phyloP scores from a whole-genome alignment of 2,329 filamentous ascomycete species.

The Raffaelea deltoideospora region DNA sequence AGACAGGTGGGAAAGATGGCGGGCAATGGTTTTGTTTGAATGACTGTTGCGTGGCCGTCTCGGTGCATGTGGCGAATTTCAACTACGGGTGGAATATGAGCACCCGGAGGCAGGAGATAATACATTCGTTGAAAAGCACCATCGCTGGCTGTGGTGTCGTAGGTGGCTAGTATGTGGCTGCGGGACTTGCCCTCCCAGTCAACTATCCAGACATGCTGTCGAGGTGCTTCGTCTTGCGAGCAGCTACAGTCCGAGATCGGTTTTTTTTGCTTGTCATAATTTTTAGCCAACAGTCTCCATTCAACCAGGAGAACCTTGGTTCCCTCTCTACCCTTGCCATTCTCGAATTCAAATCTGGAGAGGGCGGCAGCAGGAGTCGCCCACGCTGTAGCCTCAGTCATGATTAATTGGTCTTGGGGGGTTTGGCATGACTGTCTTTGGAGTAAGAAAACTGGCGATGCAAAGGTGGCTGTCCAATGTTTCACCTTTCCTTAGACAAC shows the following conservation, averaged over 20 bases:
- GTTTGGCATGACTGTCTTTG: too few species aligned
- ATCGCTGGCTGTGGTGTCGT: conserved; percentile 28
- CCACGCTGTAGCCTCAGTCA: too few species aligned
- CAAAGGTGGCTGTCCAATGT: too few species aligned
- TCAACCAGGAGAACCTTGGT: conserved; percentile 91
- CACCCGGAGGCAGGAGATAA: conserved; percentile 63
- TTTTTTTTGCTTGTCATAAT: conserved; percentile 11
- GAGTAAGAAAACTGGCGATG: too few species aligned
- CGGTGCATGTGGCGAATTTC: conserved; percentile 36
- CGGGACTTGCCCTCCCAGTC: conserved; percentile 77
- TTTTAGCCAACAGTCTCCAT: conserved; percentile 33
- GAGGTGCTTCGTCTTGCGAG: background rate
- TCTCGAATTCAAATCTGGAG: conserved; percentile 77
- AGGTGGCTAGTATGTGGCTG: conserved; percentile 50
- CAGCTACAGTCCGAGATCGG: background rate
- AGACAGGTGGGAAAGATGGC: conserved; percentile 74
- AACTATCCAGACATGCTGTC: conserved; percentile 50
- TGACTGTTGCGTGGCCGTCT: conserved; percentile 24
- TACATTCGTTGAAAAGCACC: conserved; percentile 49
- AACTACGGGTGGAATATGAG: conserved; percentile 56
- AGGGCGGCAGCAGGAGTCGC: conserved; percentile 41
- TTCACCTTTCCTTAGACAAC: too few species aligned
- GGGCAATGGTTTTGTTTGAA: conserved; percentile 62
- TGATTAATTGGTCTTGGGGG: too few species aligned
- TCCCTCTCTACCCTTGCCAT: conserved; percentile 60